Percentiles rank a stretch among this genome's conserved stretches.
These are phyloP conservation scores for Penicillium macrosclerotiorum DNA, from an alignment of 495 filamentous ascomycete genomes.

Conservation along the genomic window DNA sequence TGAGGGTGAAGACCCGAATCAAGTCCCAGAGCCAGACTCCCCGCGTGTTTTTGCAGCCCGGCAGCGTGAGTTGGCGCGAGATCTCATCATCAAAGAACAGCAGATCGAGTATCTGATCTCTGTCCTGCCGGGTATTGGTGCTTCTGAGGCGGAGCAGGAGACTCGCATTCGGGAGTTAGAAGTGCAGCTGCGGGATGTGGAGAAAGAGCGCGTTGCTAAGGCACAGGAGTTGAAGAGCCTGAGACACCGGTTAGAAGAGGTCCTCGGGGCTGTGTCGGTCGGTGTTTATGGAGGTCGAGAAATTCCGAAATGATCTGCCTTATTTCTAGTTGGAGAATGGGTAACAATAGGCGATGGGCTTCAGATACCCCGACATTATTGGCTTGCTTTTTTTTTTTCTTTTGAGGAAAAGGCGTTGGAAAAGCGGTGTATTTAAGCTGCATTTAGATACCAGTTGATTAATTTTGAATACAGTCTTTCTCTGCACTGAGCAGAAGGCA, in stretches of 20 bases:
- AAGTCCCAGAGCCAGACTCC: conserved; percentile 52
- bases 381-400: background rate
- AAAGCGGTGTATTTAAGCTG: no score
- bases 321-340: no score
- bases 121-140: conserved; percentile 80
- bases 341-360: no score
- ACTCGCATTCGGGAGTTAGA: conserved; percentile 72
- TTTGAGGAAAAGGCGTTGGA: background rate
- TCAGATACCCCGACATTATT: background rate
- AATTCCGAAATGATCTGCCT: conserved; percentile 1
- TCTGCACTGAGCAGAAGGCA: no score
- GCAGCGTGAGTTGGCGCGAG: conserved; percentile 78
- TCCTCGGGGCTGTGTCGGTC: conserved; percentile 44
- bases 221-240: conserved; percentile 69
- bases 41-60: conserved; percentile 65
- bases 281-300: conserved; percentile 36
- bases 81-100: conserved; percentile 87
- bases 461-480: no score
- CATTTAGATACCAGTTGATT: conserved; percentile 11
- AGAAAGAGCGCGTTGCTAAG: conserved; percentile 68
- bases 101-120: conserved; percentile 89
- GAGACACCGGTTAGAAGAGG: conserved; percentile 63
- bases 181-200: conserved; percentile 67
- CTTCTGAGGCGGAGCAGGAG: conserved; percentile 80
- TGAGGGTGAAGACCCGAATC: conserved; percentile 26